Evolutionary conservation across 2,329 filamentous ascomycete genomes (phyloP), one percentile per base, ranked within the genome.

Genomic region (Endothia cerciana): DNA sequence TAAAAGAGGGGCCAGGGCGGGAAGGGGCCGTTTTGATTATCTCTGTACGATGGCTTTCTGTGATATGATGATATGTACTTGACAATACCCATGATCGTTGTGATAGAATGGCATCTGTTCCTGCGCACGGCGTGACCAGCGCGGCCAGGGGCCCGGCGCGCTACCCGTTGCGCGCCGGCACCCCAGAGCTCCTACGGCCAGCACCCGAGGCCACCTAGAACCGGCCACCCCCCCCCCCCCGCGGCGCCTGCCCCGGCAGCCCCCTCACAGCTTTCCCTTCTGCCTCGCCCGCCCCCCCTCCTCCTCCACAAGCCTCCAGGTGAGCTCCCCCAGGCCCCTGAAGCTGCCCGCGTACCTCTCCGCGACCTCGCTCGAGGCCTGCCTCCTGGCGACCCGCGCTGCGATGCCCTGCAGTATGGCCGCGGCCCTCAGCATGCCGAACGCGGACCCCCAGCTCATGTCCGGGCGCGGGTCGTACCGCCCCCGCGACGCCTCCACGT

Each of bases 331-430:
- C 81, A 94, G 87, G 28, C 91, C 89, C 56, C 81, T 83, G 79
- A 91, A 89, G 76, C 87, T 86, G 64, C 80, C 81, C 0, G 85
- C 93, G 77, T 97, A 92, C 51, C 88, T 84, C 71, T 83, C 85
- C 7, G 95, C 95, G 75, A 91, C 87, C 65, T 87, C 91, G 76
- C 93, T 97, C 78, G 93, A 97, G 45, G 95, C 95, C 83, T 98
- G 94, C 59, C 94, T 82, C 58, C 86, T 80, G 33, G 95, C 95
- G 76, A 91, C 91, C 69, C 95, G 82, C 60, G 95, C 95, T 59
- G 94, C 94, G 75, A 99, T 98, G 3, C 95, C 95, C 81, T 99
- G 95, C 71, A 83, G 86, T 69, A 91, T 88, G 60, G 83, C 87
- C 38, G 87, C 82, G 62, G 83, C 78, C 71, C 87, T 82, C 76